Conservation (phyloP, 2,329 filamentous ascomycete species). For the Colletotrichum sp. region DNA sequence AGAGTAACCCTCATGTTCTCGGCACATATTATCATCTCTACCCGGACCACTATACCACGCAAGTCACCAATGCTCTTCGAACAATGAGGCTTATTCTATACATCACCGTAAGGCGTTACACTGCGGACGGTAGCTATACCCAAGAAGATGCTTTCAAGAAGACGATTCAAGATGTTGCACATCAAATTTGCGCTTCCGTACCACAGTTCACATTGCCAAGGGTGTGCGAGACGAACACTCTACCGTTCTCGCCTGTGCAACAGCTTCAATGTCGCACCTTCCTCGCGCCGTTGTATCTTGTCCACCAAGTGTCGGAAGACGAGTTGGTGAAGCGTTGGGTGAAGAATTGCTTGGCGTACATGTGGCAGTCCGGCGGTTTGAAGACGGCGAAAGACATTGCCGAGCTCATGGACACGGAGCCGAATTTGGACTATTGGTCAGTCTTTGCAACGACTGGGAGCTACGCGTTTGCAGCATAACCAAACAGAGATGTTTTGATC, state of each 20-base stretch:
- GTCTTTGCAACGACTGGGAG: conserved; percentile 28
- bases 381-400: conserved; percentile 17
- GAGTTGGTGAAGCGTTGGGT: conserved; percentile 13
- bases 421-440: conserved; percentile 22
- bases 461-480: conserved; percentile 26
- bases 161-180: background rate
- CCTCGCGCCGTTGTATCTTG: conserved; percentile 22
- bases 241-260: conserved; percentile 22
- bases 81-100: conserved; percentile 24
- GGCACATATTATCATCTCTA: conserved; percentile 23
- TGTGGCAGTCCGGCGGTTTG: conserved; percentile 22
- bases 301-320: conserved; percentile 17
- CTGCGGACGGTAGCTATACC: background rate
- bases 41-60: conserved; percentile 21
- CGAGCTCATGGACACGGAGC: background rate
- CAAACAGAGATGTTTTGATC: accelerated
- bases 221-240: background rate
- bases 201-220: conserved; percentile 22
- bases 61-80: conserved; percentile 25
- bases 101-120: background rate
- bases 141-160: background rate
- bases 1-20: conserved; percentile 5
- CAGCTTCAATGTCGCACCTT: conserved; percentile 23
- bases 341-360: conserved; percentile 9
- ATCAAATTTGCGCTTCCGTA: conserved; percentile 21